A percentile compares a stretch with the other conserved stretches of the same genome.
phyloP scores from a whole-genome alignment of 2,329 filamentous ascomycete species.

The Cladophialophora yegresii region DNA sequence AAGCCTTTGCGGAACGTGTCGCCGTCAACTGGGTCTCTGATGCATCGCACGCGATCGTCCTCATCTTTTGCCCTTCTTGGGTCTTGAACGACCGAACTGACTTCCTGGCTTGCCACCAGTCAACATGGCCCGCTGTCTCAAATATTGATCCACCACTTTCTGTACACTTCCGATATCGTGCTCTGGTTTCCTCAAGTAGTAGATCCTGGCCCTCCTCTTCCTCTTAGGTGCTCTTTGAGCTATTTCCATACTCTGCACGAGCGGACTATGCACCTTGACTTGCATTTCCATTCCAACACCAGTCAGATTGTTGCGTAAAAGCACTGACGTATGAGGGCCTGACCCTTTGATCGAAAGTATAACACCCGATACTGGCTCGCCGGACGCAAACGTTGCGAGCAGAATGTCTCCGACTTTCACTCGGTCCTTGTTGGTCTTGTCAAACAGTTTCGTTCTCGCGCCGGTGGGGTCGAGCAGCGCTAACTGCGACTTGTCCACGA shows the following conservation, averaged over 20 bases:
- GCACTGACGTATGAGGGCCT: constrained; percentile 84
- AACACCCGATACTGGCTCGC: constrained; percentile 87
- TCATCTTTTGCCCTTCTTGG: constrained; percentile 30
- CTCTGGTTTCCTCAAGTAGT: constrained; percentile 81
- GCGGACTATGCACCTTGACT: constrained; percentile 91
- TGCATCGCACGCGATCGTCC: background rate
- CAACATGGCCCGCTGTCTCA: constrained; percentile 55
- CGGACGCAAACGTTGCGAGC: constrained; percentile 79
- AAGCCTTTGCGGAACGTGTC: background rate
- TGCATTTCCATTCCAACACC: constrained; percentile 93
- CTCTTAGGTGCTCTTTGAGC: constrained; percentile 83
- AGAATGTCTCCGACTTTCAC: constrained; percentile 87
- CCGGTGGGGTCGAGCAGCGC: constrained; percentile 78
- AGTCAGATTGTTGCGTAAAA: constrained; percentile 83
- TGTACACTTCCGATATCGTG: constrained; percentile 88
- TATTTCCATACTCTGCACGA: constrained; percentile 87
- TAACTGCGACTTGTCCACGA: constrained; percentile 70
- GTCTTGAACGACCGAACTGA: constrained; percentile 16
- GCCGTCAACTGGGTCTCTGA: background rate
- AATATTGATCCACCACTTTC: constrained; percentile 70
- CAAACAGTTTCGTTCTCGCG: constrained; percentile 78
- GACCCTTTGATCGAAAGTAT: constrained; percentile 82
- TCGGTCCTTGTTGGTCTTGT: constrained; percentile 70
- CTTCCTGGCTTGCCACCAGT: constrained; percentile 37
- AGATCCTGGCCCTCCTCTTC: constrained; percentile 81